Evolutionary conservation across 495 filamentous ascomycete genomes (phyloP).

Genomic region (Amorphotheca resinae): DNA sequence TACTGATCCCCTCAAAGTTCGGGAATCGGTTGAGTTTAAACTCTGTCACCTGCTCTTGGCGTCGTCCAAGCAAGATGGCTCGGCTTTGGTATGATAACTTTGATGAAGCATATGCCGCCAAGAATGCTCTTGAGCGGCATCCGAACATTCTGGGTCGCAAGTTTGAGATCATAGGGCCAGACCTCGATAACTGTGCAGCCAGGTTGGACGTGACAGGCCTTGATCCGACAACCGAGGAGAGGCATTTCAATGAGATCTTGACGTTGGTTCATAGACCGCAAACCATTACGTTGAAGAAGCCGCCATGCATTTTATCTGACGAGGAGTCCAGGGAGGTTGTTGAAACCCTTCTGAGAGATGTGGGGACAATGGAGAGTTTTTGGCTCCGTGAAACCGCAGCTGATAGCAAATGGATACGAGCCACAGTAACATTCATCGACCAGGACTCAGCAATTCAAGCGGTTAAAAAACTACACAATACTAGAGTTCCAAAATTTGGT

Average conservation of each 20-base stretch:
- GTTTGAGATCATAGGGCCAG: neutral
- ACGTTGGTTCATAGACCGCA: neutral
- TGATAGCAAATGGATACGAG: constrained; percentile 17
- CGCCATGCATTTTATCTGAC: neutral
- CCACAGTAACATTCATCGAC: constrained; percentile 22
- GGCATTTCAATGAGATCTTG: neutral
- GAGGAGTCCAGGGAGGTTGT: neutral
- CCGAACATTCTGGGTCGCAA: neutral
- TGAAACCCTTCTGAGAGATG: neutral
- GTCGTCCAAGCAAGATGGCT: constrained; percentile 1
- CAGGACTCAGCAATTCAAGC: constrained; percentile 24
- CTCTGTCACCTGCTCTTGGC: constrained; percentile 9
- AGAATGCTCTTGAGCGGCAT: neutral
- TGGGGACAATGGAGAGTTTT: constrained; percentile 3
- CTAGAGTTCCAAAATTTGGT: constrained; percentile 14
- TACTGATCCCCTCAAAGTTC: neutral
- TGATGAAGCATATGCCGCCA: neutral
- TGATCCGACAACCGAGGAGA: neutral
- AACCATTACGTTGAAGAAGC: neutral
- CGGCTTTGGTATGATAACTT: neutral
- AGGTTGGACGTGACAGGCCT: neutral
- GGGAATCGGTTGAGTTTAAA: constrained; percentile 2
- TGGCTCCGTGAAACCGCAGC: neutral
- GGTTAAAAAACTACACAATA: constrained; percentile 16
- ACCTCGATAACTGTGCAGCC: neutral